phyloP scores from a whole-genome alignment of 73 alveolate genomes.

The Stentor coeruleus region DNA sequence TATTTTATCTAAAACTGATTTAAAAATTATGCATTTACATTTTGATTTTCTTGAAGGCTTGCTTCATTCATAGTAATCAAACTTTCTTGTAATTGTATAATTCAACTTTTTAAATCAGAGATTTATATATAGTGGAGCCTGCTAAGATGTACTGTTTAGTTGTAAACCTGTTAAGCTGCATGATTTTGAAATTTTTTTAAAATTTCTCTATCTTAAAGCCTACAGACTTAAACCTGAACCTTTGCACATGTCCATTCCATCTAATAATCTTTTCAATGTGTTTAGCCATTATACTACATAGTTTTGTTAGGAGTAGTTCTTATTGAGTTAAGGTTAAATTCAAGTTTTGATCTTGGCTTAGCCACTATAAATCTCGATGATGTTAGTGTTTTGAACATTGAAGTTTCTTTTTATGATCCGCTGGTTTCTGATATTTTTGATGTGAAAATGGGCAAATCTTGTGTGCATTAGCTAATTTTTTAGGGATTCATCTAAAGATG shows the following conservation, averaged over 20 bases:
- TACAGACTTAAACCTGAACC: background rate
- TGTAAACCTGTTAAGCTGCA: too few relatives aligned
- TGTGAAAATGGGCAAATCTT: background rate
- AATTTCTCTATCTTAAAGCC: background rate
- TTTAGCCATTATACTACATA: background rate
- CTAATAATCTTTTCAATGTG: too few relatives aligned
- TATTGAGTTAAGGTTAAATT: background rate
- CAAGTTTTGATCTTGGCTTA: background rate
- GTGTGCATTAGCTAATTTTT: too few relatives aligned
- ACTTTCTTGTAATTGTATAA: background rate
- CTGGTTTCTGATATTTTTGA: background rate
- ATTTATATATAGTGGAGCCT: too few relatives aligned
- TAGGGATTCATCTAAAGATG: too few relatives aligned
- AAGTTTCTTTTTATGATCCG: background rate
- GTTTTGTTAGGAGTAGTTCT: background rate
- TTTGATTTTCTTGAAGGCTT: background rate
- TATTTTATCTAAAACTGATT: too few relatives aligned
- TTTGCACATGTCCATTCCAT: too few relatives aligned
- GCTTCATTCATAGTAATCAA: background rate
- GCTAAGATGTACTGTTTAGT: too few relatives aligned
- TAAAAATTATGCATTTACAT: background rate
- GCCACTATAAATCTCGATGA: background rate
- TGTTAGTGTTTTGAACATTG: background rate
- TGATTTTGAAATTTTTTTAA: too few relatives aligned
- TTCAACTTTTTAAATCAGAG: background rate